Evolutionary conservation across 768 basidiomycete genomes (phyloP).

Genomic region (Pisolithus orientalis): DNA sequence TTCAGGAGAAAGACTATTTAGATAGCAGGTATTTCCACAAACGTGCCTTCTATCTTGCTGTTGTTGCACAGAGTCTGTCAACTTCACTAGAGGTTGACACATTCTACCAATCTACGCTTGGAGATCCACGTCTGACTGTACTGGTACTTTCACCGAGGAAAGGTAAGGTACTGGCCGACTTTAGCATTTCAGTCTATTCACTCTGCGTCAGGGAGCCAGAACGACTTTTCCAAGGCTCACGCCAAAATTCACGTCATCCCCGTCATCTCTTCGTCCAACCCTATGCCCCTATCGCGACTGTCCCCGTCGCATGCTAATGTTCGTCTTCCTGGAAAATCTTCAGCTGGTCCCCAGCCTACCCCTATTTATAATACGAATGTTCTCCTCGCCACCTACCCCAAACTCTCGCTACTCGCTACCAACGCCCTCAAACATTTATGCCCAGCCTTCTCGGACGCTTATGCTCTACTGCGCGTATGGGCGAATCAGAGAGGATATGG

Average conservation of each 20-base stretch:
- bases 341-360: constrained; percentile 38
- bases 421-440: constrained; percentile 44
- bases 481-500: constrained; percentile 80
- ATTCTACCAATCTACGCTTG: constrained; percentile 49
- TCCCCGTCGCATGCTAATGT: constrained; percentile 73
- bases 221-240: constrained; percentile 63
- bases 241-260: constrained; percentile 73
- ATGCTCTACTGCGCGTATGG: constrained; percentile 84
- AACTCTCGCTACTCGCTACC: constrained; percentile 34
- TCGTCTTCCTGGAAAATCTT: constrained; percentile 34
- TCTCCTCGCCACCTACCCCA: constrained; percentile 38
- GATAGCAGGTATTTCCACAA: constrained; percentile 91
- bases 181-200: constrained; percentile 12
- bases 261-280: constrained; percentile 48
- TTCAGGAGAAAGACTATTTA: constrained; percentile 93
- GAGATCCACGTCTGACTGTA: constrained; percentile 61
- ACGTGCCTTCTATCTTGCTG: constrained; percentile 82
- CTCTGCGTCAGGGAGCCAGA: constrained; percentile 39
- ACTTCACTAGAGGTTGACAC: constrained; percentile 49
- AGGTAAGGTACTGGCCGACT: constrained; percentile 35
- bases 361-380: constrained; percentile 79
- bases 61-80: constrained; percentile 58
- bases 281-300: constrained; percentile 61
- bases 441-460: constrained; percentile 65
- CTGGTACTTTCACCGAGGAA: constrained; percentile 53